Evolutionary conservation across 1,139 yeast genomes (phyloP).

Genomic region (Saccharomyces pastorianus): DNA sequence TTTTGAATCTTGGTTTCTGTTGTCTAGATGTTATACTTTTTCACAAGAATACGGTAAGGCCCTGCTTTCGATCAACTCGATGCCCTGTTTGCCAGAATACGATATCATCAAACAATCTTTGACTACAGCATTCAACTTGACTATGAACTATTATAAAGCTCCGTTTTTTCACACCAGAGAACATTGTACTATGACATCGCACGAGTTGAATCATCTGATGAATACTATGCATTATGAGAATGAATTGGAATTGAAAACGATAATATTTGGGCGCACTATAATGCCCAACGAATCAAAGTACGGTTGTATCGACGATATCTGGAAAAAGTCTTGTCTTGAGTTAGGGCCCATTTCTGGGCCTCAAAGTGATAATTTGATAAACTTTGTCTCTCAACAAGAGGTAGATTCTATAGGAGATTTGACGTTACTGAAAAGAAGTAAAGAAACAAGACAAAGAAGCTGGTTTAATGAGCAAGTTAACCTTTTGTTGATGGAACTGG

Average conservation of each 20-base stretch:
- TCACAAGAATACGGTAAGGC: slow-evolving; percentile 69
- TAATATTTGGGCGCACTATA: slow-evolving; percentile 48
- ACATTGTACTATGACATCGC: background rate
- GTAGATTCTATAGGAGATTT: slow-evolving; percentile 49
- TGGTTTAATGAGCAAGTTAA: slow-evolving; percentile 57
- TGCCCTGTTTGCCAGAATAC: slow-evolving; percentile 45
- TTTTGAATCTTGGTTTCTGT: slow-evolving; percentile 71
- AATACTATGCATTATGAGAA: slow-evolving; percentile 20
- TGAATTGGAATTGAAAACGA: slow-evolving; percentile 5
- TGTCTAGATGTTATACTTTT: slow-evolving; percentile 66
- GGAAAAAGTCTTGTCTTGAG: slow-evolving; percentile 35
- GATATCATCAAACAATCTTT: slow-evolving; percentile 12
- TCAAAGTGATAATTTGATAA: slow-evolving; percentile 38
- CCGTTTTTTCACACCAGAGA: background rate
- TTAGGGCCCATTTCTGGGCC: slow-evolving; percentile 46
- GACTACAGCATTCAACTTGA: background rate
- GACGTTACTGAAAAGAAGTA: slow-evolving; percentile 59
- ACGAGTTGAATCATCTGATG: slow-evolving; percentile 33
- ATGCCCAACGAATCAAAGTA: slow-evolving; percentile 64
- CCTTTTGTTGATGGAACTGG: slow-evolving; percentile 54
- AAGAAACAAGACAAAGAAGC: slow-evolving; percentile 65
- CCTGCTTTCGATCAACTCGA: slow-evolving; percentile 71
- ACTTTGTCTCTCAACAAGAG: slow-evolving; percentile 35
- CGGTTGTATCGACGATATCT: slow-evolving; percentile 47
- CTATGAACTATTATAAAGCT: background rate